Conservation (phyloP, 345 rosid genomes). For the Eucalyptus shirleyi region DNA sequence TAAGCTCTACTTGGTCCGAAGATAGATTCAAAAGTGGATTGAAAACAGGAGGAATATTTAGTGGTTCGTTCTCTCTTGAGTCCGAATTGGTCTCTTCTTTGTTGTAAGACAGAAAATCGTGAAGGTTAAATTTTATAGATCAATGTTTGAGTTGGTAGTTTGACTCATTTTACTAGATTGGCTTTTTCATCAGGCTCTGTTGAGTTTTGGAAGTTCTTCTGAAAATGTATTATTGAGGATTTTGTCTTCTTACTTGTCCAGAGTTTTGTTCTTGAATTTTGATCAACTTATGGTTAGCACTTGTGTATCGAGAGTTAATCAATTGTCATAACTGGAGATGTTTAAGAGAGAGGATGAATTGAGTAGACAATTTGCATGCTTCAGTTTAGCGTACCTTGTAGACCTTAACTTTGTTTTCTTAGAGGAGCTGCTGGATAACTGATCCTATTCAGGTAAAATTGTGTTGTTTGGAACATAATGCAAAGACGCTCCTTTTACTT, state of each 20-base stretch:
- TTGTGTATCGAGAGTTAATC: background rate
- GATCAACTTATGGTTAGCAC: background rate
- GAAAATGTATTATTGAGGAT: background rate
- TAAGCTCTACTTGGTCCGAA: slow-evolving; percentile 62
- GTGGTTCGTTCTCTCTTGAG: background rate
- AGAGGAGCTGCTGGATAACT: background rate
- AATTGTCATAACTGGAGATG: background rate
- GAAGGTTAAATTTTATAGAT: background rate
- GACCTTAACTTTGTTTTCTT: background rate
- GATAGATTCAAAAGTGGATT: background rate
- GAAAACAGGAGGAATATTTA: background rate
- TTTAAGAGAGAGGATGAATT: background rate
- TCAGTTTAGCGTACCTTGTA: background rate
- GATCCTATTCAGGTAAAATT: background rate
- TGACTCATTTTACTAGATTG: background rate
- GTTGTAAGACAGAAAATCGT: background rate
- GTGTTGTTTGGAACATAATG: background rate
- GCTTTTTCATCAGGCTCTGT: background rate
- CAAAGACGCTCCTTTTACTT: background rate
- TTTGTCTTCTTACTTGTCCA: background rate
- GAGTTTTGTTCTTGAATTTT: background rate
- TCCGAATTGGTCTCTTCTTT: background rate
- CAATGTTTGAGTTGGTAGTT: background rate
- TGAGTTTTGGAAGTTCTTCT: background rate
- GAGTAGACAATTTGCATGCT: background rate